phyloP scores from a whole-genome alignment of 129 eudicot species.

The Tagetes erecta region DNA sequence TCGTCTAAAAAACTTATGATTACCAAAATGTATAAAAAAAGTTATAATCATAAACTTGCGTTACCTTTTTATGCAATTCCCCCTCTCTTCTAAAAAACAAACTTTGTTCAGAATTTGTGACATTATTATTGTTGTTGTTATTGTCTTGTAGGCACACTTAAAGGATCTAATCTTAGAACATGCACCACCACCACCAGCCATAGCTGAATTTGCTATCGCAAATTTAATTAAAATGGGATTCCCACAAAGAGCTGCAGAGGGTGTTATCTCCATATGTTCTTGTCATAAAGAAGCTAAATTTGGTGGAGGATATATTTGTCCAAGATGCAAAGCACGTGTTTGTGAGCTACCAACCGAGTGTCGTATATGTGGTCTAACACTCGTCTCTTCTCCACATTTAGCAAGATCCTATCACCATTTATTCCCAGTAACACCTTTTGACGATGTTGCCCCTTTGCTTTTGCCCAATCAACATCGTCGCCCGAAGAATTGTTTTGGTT shows the following conservation, averaged over 20 bases:
- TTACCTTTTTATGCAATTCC: slow-evolving; percentile 7
- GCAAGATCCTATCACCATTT: slow-evolving; percentile 98
- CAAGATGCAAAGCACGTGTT: slow-evolving; percentile 96
- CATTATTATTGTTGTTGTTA: background rate
- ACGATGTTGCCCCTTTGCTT: slow-evolving; percentile 59
- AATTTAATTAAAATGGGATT: slow-evolving; percentile 96
- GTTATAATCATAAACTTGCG: background rate
- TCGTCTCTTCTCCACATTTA: slow-evolving; percentile 95
- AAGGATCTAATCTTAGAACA: slow-evolving; percentile 89
- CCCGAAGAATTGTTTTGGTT: slow-evolving; percentile 79
- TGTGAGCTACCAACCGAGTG: slow-evolving; percentile 96
- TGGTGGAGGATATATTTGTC: slow-evolving; percentile 98
- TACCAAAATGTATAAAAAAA: background rate
- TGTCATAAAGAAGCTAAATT: slow-evolving; percentile 94
- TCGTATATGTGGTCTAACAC: slow-evolving; percentile 93
- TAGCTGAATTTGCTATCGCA: slow-evolving; percentile 93
- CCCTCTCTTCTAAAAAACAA: background rate
- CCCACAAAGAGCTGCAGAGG: slow-evolving; percentile 97
- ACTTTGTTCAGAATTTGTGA: background rate
- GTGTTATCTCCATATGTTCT: slow-evolving; percentile 84
- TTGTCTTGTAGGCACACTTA: slow-evolving; percentile 62
- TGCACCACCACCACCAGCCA: slow-evolving; percentile 99
- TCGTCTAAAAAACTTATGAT: background rate
- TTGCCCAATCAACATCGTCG: slow-evolving; percentile 38
- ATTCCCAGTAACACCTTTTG: slow-evolving; percentile 87